Conservation (phyloP, 257 asterid genomes). For the Solanum microdontum region DNA sequence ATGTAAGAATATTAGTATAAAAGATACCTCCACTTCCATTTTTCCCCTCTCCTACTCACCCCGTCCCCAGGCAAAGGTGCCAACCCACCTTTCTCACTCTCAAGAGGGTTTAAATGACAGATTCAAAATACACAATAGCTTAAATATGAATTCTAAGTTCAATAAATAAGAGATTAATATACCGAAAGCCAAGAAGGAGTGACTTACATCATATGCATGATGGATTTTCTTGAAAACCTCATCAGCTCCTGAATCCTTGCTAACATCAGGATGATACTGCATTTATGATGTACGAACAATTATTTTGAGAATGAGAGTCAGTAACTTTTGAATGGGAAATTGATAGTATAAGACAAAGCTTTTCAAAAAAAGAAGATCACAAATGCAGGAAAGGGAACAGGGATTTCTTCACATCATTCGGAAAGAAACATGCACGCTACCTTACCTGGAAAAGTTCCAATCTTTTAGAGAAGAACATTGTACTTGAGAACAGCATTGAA, state of each 20-base stretch:
- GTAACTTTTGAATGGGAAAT: background rate
- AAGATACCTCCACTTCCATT: background rate
- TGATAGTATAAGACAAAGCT: background rate
- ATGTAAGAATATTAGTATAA: background rate
- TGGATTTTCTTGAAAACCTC: conserved; percentile 69
- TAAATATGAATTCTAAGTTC: background rate
- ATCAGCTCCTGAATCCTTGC: conserved; percentile 59
- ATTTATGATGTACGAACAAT: background rate
- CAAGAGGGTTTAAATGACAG: background rate
- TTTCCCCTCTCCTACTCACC: background rate
- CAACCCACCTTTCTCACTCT: background rate
- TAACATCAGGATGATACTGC: conserved; percentile 95
- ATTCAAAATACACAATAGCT: background rate
- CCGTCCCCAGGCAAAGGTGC: background rate
- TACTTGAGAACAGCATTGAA: background rate
- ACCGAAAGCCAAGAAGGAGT: background rate
- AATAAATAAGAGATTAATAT: background rate
- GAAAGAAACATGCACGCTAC: background rate
- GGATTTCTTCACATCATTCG: background rate
- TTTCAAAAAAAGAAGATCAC: background rate
- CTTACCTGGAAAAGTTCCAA: background rate
- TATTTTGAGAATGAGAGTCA: background rate
- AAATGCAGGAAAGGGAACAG: background rate
- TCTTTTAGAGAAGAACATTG: background rate
- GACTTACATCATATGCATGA: conserved; percentile 73